Evolutionary conservation across 2,329 filamentous ascomycete genomes (phyloP).

Genomic region (Coniochaeta ligniaria): DNA sequence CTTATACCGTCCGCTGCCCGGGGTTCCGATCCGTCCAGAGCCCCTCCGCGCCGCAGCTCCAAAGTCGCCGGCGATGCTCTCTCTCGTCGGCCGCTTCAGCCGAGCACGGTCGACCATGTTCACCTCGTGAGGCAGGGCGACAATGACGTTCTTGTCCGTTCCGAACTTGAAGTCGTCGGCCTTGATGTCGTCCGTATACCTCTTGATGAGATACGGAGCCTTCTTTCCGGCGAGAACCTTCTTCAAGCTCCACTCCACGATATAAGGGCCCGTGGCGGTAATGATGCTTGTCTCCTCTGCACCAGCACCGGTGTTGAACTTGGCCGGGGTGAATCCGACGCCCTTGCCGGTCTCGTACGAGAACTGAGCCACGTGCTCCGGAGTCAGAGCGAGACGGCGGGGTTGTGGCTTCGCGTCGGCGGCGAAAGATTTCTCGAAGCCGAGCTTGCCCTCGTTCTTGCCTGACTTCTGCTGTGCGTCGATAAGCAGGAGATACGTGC

Average conservation of each 20-base stretch:
- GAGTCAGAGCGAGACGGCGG: slow-evolving; percentile 79
- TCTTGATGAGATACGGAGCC: slow-evolving; percentile 92
- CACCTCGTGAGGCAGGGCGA: slow-evolving; percentile 92
- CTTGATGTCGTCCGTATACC: slow-evolving; percentile 91
- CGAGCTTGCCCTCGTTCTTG: slow-evolving; percentile 97
- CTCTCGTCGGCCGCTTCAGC: slow-evolving; percentile 80
- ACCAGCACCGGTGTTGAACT: slow-evolving; percentile 85
- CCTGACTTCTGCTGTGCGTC: slow-evolving; percentile 85
- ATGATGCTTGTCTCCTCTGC: slow-evolving; percentile 87
- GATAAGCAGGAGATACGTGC: slow-evolving; percentile 86
- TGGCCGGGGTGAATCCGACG: slow-evolving; percentile 81
- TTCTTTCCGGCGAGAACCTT: slow-evolving; percentile 76
- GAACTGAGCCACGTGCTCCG: slow-evolving; percentile 92
- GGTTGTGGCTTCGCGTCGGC: slow-evolving; percentile 93
- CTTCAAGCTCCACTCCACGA: slow-evolving; percentile 92
- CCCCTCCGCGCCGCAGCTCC: slow-evolving; percentile 33
- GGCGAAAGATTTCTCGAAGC: slow-evolving; percentile 88
- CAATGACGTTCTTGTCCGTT: slow-evolving; percentile 95
- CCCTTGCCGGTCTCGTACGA: slow-evolving; percentile 89
- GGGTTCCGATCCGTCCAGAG: slow-evolving; percentile 43
- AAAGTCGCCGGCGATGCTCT: slow-evolving; percentile 73
- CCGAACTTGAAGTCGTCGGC: slow-evolving; percentile 98
- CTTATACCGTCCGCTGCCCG: slow-evolving; percentile 58
- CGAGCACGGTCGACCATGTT: slow-evolving; percentile 90
- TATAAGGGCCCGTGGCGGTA: slow-evolving; percentile 92